Conservation (phyloP, 164 flowering plant genomes). For the Amborella trichopoda region DNA sequence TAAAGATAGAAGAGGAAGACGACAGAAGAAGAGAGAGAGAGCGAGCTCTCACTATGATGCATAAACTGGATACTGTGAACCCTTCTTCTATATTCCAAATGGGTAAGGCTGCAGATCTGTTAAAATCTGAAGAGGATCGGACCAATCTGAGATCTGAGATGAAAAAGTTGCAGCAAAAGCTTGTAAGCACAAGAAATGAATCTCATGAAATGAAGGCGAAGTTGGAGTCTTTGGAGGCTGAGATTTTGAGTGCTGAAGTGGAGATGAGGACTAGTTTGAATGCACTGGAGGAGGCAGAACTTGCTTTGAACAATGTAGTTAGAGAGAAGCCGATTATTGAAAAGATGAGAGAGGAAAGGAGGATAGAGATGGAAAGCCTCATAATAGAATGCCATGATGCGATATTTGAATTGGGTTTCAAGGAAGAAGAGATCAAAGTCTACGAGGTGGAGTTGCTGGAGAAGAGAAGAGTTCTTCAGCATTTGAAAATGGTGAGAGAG, state of each 20-base stretch:
- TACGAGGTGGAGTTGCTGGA: too few relatives aligned
- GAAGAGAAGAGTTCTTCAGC: too few relatives aligned
- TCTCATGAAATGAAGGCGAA: conserved; percentile 25
- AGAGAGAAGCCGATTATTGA: conserved; percentile 23
- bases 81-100: too few relatives aligned
- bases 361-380: conserved; percentile 14
- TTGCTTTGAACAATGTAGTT: conserved; percentile 10
- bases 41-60: conserved; percentile 41
- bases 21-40: conserved; percentile 47
- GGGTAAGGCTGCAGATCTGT: conserved; percentile 67
- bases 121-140: conserved; percentile 77
- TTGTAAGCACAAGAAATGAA: conserved; percentile 29
- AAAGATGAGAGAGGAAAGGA: conserved; percentile 24
- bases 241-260: conserved; percentile 14
- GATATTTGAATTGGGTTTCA: too few relatives aligned
- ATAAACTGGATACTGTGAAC: conserved; percentile 27
- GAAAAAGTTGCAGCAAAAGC: conserved; percentile 39
- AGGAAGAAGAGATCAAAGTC: too few relatives aligned
- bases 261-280: conserved; percentile 21
- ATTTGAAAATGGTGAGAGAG: too few relatives aligned
- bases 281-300: conserved; percentile 20
- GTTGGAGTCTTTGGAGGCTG: conserved; percentile 21
- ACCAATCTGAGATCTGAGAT: conserved; percentile 46
- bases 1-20: conserved; percentile 51
- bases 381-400: too few relatives aligned